Conservation (phyloP, 2,329 filamentous ascomycete genomes). For the Hyphodiscus sp. region DNA sequence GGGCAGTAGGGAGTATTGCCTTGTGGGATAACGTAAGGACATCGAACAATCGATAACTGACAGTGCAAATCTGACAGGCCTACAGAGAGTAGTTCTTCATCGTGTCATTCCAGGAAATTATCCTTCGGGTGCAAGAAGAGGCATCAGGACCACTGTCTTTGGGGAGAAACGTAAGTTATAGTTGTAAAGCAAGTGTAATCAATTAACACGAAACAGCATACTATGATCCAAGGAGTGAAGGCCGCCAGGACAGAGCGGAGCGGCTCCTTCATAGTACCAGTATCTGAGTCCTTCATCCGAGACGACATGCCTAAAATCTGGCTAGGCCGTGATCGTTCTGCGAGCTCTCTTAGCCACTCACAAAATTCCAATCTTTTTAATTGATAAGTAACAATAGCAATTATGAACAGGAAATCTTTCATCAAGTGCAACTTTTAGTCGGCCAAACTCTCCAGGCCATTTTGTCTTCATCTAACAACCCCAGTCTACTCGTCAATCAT, state of each 20-base stretch:
- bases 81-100: conserved; percentile 18
- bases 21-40: conserved; percentile 22
- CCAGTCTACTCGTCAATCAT: neutral
- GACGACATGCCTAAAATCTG: no score
- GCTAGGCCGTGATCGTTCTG: no score
- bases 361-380: no score
- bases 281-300: no score
- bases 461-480: no score
- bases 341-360: no score
- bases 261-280: neutral
- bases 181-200: neutral
- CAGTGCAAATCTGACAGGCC: conserved; percentile 1
- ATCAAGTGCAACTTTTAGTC: no score
- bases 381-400: no score
- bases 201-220: conserved; percentile 12
- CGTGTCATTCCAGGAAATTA: conserved; percentile 23
- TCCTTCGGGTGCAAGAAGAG: conserved; percentile 11
- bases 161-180: conserved; percentile 22
- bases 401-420: no score
- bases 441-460: no score
- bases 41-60: no score
- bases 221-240: conserved; percentile 21
- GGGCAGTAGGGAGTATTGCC: conserved; percentile 21
- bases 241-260: conserved; percentile 16
- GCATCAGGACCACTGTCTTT: conserved; percentile 23